Conservation (phyloP, 805 yeast species). For the Blastobotrys americana region DNA sequence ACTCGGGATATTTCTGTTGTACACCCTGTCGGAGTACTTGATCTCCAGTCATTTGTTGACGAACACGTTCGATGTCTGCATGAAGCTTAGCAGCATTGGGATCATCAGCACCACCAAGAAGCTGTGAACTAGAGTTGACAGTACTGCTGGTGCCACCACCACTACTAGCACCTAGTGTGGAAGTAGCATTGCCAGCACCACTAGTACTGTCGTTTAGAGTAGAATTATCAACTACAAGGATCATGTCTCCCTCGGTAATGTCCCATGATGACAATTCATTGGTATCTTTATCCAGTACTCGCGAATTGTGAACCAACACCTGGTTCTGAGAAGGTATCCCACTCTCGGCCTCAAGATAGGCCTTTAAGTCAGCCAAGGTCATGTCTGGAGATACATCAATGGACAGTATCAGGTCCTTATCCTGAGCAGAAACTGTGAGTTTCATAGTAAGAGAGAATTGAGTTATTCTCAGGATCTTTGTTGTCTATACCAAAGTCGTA, state of each 20-base stretch:
- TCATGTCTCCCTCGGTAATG: slow-evolving; percentile 51
- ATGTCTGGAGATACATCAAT: slow-evolving; percentile 64
- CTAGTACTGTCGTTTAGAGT: background rate
- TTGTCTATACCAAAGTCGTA: too few species aligned
- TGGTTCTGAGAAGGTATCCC: slow-evolving; percentile 42
- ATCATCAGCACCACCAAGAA: slow-evolving; percentile 2
- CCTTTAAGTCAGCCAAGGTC: slow-evolving; percentile 59
- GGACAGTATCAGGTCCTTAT: slow-evolving; percentile 41
- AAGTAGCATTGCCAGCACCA: background rate
- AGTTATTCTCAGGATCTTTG: too few species aligned
- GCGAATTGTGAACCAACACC: slow-evolving; percentile 43
- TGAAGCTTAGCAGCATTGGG: slow-evolving; percentile 2
- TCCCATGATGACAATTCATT: slow-evolving; percentile 42
- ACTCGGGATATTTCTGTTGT: slow-evolving; percentile 39
- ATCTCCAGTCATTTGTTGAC: slow-evolving; percentile 31
- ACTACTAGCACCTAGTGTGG: background rate
- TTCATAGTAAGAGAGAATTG: too few species aligned
- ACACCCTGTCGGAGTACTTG: slow-evolving; percentile 30
- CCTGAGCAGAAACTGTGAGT: slow-evolving; percentile 44
- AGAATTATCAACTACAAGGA: slow-evolving; percentile 30
- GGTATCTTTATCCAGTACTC: slow-evolving; percentile 31
- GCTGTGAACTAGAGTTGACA: background rate
- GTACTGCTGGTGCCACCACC: background rate
- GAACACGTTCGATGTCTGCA: slow-evolving; percentile 27
- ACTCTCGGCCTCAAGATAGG: slow-evolving; percentile 66